Base-by-base conservation (phyloP, 768 basidiomycete species). In the Mycena galericulata region DNA sequence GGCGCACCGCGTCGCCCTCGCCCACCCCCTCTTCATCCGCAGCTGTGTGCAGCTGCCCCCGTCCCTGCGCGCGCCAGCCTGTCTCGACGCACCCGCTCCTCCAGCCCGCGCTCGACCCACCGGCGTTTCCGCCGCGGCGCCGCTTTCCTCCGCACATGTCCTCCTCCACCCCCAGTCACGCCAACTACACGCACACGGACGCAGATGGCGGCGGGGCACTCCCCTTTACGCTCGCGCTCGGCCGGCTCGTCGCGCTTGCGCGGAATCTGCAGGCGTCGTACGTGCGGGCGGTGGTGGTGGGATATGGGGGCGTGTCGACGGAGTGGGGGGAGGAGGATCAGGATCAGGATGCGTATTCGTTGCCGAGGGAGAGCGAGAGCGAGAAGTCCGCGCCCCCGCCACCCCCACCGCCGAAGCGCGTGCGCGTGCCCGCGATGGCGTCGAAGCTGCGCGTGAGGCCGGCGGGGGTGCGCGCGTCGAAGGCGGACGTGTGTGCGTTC, bases 201-300 rank as follows among this genome's bases (percentile, higher is more conserved):
- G 9, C 9, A 5, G 27, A 26, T 49, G 27, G n/a, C 8, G 10
- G 47, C 5, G 5, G 47, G 6, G 47, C 11, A n/a, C n/a, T n/a
- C n/a, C 45, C 59, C 11, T 51, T 70, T 30, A 56, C 64, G 20
- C 27, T 29, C 30, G 36, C 70, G 22, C 59, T 72, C 0, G 60
- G 54, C 2, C 70, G 70, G 18, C 53, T 72, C 14, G 59, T 59
- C 17, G 50, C 66, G 45, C 62, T 72, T 49, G 70, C 70, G 49
- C 49, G 62, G 9, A 62, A 56, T 17, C 22, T 72, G 59, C 70
- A 72, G 59, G 43, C 70, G 5, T 53, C 67, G 50, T 72, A 72
- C 36, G 70, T 72, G 34, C 29, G 70, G 4, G 70, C 70, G 17
- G 70, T 72, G 18, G 63, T 72, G 11, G 67, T 65, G 1, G 70